These are phyloP conservation scores for Pseudogymnoascus sp. DNA, from an alignment of 2,329 filamentous ascomycete genomes.

Conservation along the genomic window DNA sequence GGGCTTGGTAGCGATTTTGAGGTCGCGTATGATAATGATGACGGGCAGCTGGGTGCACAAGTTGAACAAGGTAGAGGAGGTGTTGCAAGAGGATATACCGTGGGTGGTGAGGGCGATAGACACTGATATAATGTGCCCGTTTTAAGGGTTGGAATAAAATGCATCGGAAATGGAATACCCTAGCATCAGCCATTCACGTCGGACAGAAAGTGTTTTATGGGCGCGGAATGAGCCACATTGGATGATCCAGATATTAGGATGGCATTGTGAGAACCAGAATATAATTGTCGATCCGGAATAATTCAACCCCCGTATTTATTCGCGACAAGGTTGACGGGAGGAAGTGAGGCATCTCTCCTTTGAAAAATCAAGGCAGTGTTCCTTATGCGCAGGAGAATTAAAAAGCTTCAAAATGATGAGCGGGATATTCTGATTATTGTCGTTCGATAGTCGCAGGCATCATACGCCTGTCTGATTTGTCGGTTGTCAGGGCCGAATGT, in stretches of 20 bases:
- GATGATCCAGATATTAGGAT: not conserved
- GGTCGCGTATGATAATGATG: conserved; percentile 50
- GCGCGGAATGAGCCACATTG: not conserved
- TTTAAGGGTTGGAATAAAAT: conserved; percentile 7
- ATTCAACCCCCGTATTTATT: not conserved
- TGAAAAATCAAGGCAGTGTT: not conserved
- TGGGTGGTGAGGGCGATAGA: conserved; percentile 50
- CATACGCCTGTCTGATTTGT: not conserved
- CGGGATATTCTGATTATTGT: not conserved
- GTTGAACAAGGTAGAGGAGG: conserved; percentile 84
- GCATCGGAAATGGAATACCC: not conserved
- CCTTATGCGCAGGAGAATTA: not conserved
- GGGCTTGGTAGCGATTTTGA: conserved; percentile 83
- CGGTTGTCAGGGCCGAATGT: not conserved
- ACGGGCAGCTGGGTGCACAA: conserved; percentile 48
- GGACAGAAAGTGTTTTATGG: not conserved
- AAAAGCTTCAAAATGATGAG: not conserved
- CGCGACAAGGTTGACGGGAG: not conserved
- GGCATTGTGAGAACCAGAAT: not conserved
- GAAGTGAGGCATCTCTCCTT: not conserved
- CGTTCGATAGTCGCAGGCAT: not conserved
- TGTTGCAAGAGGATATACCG: conserved; percentile 79
- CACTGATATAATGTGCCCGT: conserved; percentile 10
- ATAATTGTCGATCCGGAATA: not conserved
- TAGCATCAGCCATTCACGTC: not conserved